Base-by-base conservation (phyloP, 2,329 filamentous ascomycete species). In the Lachnellula subtilissima region DNA sequence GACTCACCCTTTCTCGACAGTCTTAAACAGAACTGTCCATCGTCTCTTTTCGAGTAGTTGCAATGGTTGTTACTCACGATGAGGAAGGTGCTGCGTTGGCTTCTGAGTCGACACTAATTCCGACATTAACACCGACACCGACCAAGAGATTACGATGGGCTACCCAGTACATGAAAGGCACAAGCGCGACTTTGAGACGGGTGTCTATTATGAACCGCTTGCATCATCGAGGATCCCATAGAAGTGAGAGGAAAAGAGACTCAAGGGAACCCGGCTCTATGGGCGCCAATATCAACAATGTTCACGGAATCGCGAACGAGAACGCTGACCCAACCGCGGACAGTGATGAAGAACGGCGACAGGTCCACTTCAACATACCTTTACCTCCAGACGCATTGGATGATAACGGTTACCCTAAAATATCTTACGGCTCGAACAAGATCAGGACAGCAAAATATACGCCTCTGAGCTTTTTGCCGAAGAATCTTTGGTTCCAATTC, bases 401-500 rank as follows among this genome's bases (percentile, higher is more conserved):
- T 69, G 89, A 94, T 59, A 85, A 96, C 48, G 94, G 92, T 37
- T 80, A 84, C 56, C 88, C 91, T 2, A 71, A 77, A 52, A 78
- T 82, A 55, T 77, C 82, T 22, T 99, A 87, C 72, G 81, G 89
- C 48, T 82, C 93, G 64, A 99, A 99, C 78, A 99, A 99, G 79
- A 96, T 99, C 71, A 83, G 94, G 65, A 99, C 94, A 3, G 90
- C 94, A 57, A 99, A 97, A 75, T 99, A 99, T 73, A 99, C 94
- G 7, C 88, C 94, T 8, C 74, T 99, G 61, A 96, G 89, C 58
- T 99, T 99, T 73, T 73, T 99, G 25, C 94, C 94, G 15, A 97
- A 97, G 76, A 97, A 99, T 74, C 71, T 99, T 69, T 99, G 87
- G 85, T 90, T 95, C 62, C 94, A 99, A 73, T 97, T 99, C 71